Evolutionary conservation across 306 rosid species (phyloP).

Genomic region (Dryas drummondii): DNA sequence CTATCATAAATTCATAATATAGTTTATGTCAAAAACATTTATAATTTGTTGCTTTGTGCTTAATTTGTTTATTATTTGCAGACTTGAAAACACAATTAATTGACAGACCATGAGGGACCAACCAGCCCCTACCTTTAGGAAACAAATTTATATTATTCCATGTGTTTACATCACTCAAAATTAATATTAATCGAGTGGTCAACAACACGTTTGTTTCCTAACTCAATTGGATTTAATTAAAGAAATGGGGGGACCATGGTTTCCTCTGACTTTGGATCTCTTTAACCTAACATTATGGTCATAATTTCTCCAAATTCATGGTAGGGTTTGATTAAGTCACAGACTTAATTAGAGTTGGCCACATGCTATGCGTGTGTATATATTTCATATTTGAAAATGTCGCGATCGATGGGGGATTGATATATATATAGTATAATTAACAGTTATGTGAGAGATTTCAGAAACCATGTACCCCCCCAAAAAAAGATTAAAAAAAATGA

Average conservation of each 20-base stretch:
- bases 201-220: neutral
- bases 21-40: no score
- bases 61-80: neutral
- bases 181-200: neutral
- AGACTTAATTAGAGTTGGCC: no score
- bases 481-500: no score
- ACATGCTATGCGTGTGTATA: no score
- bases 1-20: no score
- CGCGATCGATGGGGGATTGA: no score
- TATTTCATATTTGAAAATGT: no score
- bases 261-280: neutral
- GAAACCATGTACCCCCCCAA: no score
- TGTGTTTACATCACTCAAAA: neutral
- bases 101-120: neutral
- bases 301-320: neutral
- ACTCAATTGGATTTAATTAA: neutral
- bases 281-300: neutral
- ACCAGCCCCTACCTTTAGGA: neutral
- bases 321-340: neutral
- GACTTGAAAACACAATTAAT: neutral
- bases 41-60: neutral
- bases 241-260: neutral
- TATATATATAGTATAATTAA: no score
- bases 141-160: neutral
- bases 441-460: no score